Conservation (phyloP, 352 stramenopile genomes). For the Pythium sp. region DNA sequence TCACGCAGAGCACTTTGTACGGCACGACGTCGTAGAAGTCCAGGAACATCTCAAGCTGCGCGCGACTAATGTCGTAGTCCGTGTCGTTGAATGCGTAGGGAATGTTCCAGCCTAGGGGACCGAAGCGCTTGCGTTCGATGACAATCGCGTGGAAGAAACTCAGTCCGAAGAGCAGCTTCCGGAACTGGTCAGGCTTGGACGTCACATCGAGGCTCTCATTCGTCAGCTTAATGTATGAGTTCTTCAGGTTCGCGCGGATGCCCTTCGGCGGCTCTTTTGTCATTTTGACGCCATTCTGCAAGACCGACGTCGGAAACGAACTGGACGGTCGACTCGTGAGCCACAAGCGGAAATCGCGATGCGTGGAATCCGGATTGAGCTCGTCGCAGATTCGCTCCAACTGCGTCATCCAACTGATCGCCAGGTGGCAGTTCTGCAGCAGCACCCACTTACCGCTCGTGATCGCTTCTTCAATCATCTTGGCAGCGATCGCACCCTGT, state of each 20-base stretch:
- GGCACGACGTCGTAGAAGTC: slow-evolving; percentile 83
- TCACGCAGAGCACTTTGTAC: slow-evolving; percentile 87
- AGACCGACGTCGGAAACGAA: slow-evolving; percentile 82
- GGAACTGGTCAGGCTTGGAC: slow-evolving; percentile 28
- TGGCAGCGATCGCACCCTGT: slow-evolving; percentile 81
- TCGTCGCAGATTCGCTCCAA: slow-evolving; percentile 92
- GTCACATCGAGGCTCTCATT: slow-evolving; percentile 47
- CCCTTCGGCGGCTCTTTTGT: slow-evolving; percentile 92
- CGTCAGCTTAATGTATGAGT: slow-evolving; percentile 89
- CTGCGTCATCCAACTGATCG: slow-evolving; percentile 91
- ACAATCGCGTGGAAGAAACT: slow-evolving; percentile 63
- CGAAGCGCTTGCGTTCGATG: slow-evolving; percentile 87
- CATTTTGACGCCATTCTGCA: slow-evolving; percentile 94
- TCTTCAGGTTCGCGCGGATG: slow-evolving; percentile 86
- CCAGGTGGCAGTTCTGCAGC: slow-evolving; percentile 91
- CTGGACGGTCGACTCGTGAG: slow-evolving; percentile 77
- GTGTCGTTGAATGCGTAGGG: slow-evolving; percentile 90
- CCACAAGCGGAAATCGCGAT: slow-evolving; percentile 93
- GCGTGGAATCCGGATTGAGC: slow-evolving; percentile 76
- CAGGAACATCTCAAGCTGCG: slow-evolving; percentile 91
- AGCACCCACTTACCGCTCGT: slow-evolving; percentile 91
- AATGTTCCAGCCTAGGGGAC: slow-evolving; percentile 88
- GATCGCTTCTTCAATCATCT: slow-evolving; percentile 86
- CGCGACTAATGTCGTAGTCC: slow-evolving; percentile 74
- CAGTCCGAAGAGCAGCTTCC: slow-evolving; percentile 66